These are phyloP conservation scores for Cryoendolithus antarcticus DNA, from an alignment of 2,329 filamentous ascomycete species.

Conservation along the genomic window DNA sequence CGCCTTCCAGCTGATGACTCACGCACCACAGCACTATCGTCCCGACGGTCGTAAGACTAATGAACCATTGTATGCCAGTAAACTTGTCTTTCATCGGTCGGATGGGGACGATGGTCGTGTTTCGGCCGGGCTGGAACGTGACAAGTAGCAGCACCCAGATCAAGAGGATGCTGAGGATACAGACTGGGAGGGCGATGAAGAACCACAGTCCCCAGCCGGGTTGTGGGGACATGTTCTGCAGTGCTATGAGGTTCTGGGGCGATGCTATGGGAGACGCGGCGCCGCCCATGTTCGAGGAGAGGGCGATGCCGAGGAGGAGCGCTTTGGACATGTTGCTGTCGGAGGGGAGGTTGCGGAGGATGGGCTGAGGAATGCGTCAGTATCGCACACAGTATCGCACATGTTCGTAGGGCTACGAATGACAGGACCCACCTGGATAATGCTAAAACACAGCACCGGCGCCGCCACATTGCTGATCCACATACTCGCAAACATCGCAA, in stretches of 20 bases:
- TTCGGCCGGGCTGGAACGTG: constrained; percentile 73
- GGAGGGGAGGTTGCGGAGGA: constrained; percentile 80
- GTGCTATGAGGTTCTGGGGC: constrained; percentile 90
- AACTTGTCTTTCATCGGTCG: constrained; percentile 81
- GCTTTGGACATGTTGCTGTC: constrained; percentile 92
- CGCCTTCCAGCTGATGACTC: constrained; percentile 70
- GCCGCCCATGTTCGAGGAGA: constrained; percentile 90
- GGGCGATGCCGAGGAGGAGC: constrained; percentile 84
- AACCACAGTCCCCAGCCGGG: constrained; percentile 96
- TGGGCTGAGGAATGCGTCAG: constrained; percentile 45
- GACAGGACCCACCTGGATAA: constrained; percentile 60
- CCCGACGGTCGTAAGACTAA: constrained; percentile 64
- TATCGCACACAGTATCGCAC: no score
- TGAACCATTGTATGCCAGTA: constrained; percentile 83
- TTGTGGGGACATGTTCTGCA: constrained; percentile 86
- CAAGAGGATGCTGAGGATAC: constrained; percentile 71
- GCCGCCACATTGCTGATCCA: constrained; percentile 98
- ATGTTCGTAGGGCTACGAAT: neutral
- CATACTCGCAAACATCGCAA: constrained; percentile 96
- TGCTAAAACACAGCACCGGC: constrained; percentile 91
- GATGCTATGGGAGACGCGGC: constrained; percentile 95
- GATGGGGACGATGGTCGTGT: constrained; percentile 83
- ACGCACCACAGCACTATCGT: constrained; percentile 91
- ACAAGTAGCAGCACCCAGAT: constrained; percentile 82
- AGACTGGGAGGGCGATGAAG: constrained; percentile 87